Evolutionary conservation across 441 rosid species (phyloP).

Genomic region (Brassica balearica): DNA sequence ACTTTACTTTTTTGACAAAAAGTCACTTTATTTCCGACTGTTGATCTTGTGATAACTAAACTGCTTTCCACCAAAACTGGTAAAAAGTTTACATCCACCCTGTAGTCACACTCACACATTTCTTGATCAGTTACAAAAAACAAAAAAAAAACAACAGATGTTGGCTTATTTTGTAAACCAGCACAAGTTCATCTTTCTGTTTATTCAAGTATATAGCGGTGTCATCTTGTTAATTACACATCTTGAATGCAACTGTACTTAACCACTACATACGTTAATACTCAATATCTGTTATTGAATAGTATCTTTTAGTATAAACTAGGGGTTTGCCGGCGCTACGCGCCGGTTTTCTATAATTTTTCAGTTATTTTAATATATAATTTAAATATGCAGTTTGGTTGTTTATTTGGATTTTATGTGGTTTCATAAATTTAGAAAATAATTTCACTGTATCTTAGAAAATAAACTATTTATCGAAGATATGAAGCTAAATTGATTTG

Average conservation of each 20-base stretch:
- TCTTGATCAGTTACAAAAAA: no score
- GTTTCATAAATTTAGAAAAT: background rate
- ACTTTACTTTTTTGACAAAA: background rate
- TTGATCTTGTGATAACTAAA: constrained; percentile 3
- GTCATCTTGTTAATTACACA: background rate
- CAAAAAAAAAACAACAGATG: background rate
- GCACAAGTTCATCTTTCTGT: background rate
- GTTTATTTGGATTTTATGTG: no score
- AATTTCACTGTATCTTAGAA: background rate
- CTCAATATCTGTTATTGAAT: background rate
- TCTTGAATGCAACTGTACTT: background rate
- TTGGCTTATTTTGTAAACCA: background rate
- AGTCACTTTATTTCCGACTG: no score
- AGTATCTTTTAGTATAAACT: background rate
- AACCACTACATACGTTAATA: background rate
- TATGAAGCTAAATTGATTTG: background rate
- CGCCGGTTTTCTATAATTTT: no score
- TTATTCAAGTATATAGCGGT: background rate
- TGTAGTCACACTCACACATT: background rate
- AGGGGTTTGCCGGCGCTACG: no score
- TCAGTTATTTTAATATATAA: no score
- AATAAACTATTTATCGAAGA: background rate
- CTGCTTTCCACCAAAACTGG: background rate
- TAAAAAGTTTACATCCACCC: background rate
- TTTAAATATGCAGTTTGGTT: no score